Evolutionary conservation across 495 filamentous ascomycete species (phyloP).

Genomic region (Ramalina intermedia): DNA sequence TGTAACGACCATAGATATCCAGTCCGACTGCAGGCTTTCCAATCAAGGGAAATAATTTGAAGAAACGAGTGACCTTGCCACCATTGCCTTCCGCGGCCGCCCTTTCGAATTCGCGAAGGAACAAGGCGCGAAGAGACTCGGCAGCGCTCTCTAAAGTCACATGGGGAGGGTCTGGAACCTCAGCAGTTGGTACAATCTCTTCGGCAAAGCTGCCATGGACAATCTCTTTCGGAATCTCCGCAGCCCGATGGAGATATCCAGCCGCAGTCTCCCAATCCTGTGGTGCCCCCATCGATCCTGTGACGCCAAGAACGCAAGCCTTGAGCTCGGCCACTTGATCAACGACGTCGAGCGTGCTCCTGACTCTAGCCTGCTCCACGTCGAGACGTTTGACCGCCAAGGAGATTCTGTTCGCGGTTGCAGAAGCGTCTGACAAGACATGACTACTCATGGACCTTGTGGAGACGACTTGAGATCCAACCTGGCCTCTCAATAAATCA

Average conservation of each 20-base stretch:
- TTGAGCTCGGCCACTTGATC: constrained; percentile 95
- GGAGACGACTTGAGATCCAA: constrained; percentile 76
- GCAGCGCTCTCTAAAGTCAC: constrained; percentile 77
- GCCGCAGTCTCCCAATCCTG: constrained; percentile 98
- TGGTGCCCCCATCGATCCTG: constrained; percentile 89
- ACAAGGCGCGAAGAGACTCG: constrained; percentile 75
- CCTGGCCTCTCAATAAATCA: constrained; percentile 74
- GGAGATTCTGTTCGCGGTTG: constrained; percentile 77
- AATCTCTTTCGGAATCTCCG: constrained; percentile 63
- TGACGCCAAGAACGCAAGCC: constrained; percentile 86
- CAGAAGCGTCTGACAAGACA: constrained; percentile 72
- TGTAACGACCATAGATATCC: constrained; percentile 88
- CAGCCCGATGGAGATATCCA: constrained; percentile 69
- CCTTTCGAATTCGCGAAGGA: constrained; percentile 88
- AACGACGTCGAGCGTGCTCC: constrained; percentile 78
- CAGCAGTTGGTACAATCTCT: constrained; percentile 83
- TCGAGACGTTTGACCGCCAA: constrained; percentile 74
- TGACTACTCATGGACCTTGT: constrained; percentile 72
- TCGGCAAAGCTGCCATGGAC: constrained; percentile 78
- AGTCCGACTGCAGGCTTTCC: constrained; percentile 77
- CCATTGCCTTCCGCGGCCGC: constrained; percentile 75
- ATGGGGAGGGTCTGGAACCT: constrained; percentile 81
- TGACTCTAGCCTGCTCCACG: constrained; percentile 76
- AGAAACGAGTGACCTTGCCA: constrained; percentile 82
- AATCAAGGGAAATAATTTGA: constrained; percentile 94